Evolutionary conservation across 176 grass and related monocot genomes (phyloP).

Genomic region (Eragrostis curvula): DNA sequence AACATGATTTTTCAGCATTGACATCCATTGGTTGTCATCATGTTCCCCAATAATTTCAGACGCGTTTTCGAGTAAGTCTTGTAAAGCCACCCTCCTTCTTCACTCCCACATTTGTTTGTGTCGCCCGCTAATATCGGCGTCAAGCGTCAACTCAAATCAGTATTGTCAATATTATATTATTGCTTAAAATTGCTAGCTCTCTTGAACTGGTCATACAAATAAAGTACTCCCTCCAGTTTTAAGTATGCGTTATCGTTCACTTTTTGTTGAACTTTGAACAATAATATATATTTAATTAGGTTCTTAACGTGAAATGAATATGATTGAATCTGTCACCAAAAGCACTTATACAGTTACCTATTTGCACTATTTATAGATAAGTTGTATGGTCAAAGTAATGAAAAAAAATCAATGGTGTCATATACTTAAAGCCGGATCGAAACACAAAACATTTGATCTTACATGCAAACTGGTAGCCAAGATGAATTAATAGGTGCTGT

Average conservation of each 20-base stretch:
- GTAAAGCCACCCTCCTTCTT: constrained; percentile 30
- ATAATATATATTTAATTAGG: too few relatives aligned
- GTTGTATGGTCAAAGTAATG: too few relatives aligned
- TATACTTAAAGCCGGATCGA: too few relatives aligned
- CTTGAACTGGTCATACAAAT: neutral
- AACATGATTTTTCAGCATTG: constrained; percentile 45
- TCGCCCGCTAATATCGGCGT: constrained; percentile 7
- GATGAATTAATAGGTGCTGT: neutral
- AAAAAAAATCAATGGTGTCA: too few relatives aligned
- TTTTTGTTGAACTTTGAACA: too few relatives aligned
- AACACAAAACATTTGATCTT: neutral
- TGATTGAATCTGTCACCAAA: too few relatives aligned
- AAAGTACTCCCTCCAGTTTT: too few relatives aligned
- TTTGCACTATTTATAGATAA: too few relatives aligned
- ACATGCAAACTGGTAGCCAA: neutral
- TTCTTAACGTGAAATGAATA: too few relatives aligned
- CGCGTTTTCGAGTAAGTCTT: constrained; percentile 39
- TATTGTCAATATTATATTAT: neutral
- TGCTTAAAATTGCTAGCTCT: neutral
- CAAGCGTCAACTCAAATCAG: constrained; percentile 30
- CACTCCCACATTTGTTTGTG: constrained; percentile 26
- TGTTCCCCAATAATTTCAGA: constrained; percentile 42
- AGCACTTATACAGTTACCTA: too few relatives aligned
- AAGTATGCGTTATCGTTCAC: too few relatives aligned
- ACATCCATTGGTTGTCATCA: constrained; percentile 51